Conservation (phyloP, 768 basidiomycete species). For the Lactifluus hygrophoroides region DNA sequence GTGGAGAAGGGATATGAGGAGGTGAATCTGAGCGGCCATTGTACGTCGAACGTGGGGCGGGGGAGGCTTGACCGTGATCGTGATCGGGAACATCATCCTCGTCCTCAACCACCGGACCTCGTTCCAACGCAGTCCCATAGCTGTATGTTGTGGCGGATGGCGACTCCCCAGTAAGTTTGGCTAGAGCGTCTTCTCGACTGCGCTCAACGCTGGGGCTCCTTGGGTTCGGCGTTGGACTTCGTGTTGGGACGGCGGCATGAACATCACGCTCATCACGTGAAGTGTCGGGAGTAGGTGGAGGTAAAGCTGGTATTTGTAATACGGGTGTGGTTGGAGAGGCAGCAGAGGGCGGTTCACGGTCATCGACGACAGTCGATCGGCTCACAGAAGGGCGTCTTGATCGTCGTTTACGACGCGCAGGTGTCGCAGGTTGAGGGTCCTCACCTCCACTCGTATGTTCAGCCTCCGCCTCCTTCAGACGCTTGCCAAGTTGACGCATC, state of each 20-base stretch:
- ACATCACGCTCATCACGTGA: slow-evolving; percentile 8
- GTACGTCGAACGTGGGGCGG: slow-evolving; percentile 32
- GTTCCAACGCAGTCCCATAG: slow-evolving; percentile 16
- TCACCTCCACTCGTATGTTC: slow-evolving; percentile 55
- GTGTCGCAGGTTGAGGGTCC: slow-evolving; percentile 27
- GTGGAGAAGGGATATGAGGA: slow-evolving; percentile 27
- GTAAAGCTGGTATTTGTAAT: slow-evolving; percentile 8
- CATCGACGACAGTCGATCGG: slow-evolving; percentile 26
- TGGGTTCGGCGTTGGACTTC: slow-evolving; percentile 16
- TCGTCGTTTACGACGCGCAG: slow-evolving; percentile 18
- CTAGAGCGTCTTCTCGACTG: slow-evolving; percentile 17
- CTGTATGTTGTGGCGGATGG: slow-evolving; percentile 5
- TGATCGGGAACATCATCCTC: slow-evolving; percentile 19
- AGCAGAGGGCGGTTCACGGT: slow-evolving; percentile 24
- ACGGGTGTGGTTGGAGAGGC: slow-evolving; percentile 22
- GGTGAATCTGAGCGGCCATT: slow-evolving; percentile 38
- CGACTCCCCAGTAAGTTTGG: slow-evolving; percentile 16
- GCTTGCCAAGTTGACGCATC: slow-evolving; percentile 52
- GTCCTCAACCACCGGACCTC: slow-evolving; percentile 19
- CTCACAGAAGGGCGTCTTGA: slow-evolving; percentile 13
- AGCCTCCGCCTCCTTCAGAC: slow-evolving; percentile 52
- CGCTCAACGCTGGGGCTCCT: slow-evolving; percentile 20
- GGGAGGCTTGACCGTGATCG: slow-evolving; percentile 27
- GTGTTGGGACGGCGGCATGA: neutral
- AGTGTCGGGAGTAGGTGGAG: slow-evolving; percentile 9